Conservation (phyloP, 129 eudicot genomes). For the Pulicaria dysenterica region DNA sequence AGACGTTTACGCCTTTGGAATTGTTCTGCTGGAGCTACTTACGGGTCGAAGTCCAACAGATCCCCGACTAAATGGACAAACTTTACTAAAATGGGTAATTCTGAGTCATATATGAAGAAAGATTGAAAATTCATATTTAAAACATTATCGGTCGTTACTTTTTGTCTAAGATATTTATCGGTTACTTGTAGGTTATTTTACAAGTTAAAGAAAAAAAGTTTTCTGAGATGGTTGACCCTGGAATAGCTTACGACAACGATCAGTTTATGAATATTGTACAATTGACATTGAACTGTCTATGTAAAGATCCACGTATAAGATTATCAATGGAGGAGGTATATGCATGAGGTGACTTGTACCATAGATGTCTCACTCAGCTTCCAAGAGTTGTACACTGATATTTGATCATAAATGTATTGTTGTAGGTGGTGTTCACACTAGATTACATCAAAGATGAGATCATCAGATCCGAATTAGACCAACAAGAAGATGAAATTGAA, state of each 20-base stretch:
- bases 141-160: no score
- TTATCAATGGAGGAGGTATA: slow-evolving; percentile 43
- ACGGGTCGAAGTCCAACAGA: slow-evolving; percentile 43
- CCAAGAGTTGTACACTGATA: neutral
- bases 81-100: slow-evolving; percentile 44
- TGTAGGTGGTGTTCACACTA: slow-evolving; percentile 33
- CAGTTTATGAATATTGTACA: slow-evolving; percentile 26
- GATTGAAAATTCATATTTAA: no score
- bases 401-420: neutral
- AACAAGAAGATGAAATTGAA: slow-evolving; percentile 7
- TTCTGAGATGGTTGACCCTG: slow-evolving; percentile 41
- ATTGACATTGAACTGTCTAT: slow-evolving; percentile 40
- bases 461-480: neutral
- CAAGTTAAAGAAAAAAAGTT: slow-evolving; percentile 33
- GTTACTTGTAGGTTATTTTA: slow-evolving; percentile 33
- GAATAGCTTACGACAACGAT: slow-evolving; percentile 24
- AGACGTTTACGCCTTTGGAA: slow-evolving; percentile 48
- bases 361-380: neutral
- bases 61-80: slow-evolving; percentile 35
- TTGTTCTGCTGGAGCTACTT: slow-evolving; percentile 40
- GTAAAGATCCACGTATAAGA: slow-evolving; percentile 35
- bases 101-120: no score
- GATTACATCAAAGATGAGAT: slow-evolving; percentile 29
- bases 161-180: neutral
- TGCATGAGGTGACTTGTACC: slow-evolving; percentile 1